Evolutionary conservation across 2,329 filamentous ascomycete species (phyloP), one percentile per base, ranked within the genome.

Genomic region (Aschersonia sp.): DNA sequence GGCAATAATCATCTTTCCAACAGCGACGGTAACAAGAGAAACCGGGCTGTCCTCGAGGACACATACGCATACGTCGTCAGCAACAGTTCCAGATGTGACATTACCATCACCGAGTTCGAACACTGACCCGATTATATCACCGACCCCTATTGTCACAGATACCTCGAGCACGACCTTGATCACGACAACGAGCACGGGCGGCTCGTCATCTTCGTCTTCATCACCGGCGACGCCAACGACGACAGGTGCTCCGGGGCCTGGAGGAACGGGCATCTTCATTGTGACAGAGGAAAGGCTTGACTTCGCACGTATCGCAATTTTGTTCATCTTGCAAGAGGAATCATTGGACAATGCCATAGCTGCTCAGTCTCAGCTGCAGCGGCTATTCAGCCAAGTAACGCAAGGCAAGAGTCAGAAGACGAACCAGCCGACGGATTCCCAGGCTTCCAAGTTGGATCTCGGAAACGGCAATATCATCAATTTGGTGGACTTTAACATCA

Each of bases 281-380:
- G 65, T 78, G 9, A 76, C 75, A 1, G 69, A 80, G 48, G 68
- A 76, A 45, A 70, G 72, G 0, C 63, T 82, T 1, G 80, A 84
- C 55, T 85, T 85, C 63, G 74, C 78, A 1, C 71, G 80, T 3
- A 71, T 82, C 2, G 73, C 72, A 0, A 74, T 84, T 3, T 66
- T 85, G 12, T 83, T 71, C 53, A 67, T 85, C 30, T 64, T 84
- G 2, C 77, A 84, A 55, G 63, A 78, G 53, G 63, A 75, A 49
- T 66, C 61, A 4, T 55, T 80, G 1, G 60, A 65, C 32, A 65
- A 67, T 40, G 80, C 79, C 0, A 69, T 74, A 44, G 61, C 61
- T 5, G 77, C 78, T 1, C 80, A 83, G 57, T 64, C 61, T 5
- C 57, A 61, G 3, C 63, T 84, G 9, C 74, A 82, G 57, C 62